Conservation (phyloP, 345 rosid genomes). For the Pistacia vera region DNA sequence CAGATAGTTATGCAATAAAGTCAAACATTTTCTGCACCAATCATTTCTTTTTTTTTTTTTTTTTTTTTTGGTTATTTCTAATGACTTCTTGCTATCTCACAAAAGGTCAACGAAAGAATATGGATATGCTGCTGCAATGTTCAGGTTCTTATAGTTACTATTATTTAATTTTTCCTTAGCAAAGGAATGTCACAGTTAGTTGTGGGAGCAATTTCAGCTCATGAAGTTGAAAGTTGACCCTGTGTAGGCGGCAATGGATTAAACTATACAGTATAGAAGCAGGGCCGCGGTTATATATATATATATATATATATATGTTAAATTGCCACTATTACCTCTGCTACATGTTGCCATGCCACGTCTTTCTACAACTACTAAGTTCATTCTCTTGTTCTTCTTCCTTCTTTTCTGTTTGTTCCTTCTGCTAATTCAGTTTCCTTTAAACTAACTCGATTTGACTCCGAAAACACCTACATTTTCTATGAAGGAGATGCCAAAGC, state of each 20-base stretch:
- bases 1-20: too few species aligned
- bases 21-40: background rate
- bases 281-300: background rate
- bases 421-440: constrained; percentile 16
- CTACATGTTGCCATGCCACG: constrained; percentile 1
- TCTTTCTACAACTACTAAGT: constrained; percentile 4
- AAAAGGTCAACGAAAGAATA: background rate
- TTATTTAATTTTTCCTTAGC: background rate
- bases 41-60: background rate
- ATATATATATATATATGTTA: background rate
- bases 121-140: too few species aligned
- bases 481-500: constrained; percentile 32
- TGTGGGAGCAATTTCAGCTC: background rate
- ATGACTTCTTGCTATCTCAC: background rate
- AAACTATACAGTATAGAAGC: background rate
- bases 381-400: background rate
- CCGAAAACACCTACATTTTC: background rate
- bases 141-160: too few species aligned
- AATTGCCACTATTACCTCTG: background rate
- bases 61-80: background rate
- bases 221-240: background rate
- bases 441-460: constrained; percentile 18
- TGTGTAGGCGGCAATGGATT: background rate
- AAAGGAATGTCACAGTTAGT: background rate
- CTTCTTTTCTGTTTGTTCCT: background rate